Conservation (phyloP, 176 grass and related monocot species). For the Juncus inflexus region DNA sequence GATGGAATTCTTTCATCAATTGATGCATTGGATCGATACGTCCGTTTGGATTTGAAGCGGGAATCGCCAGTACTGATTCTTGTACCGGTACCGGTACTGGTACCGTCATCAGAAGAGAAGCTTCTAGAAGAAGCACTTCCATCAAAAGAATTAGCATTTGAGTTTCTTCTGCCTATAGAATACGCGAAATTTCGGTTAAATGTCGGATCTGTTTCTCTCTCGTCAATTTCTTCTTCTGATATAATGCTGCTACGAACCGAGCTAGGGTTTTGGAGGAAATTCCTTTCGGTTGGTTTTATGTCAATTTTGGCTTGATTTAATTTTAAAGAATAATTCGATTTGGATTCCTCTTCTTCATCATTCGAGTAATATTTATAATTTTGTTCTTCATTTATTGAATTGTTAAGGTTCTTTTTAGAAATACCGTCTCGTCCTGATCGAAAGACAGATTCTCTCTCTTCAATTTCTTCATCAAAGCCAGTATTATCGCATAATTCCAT, state of each 20-base stretch:
- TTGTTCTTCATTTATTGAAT: background rate
- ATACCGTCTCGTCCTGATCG: background rate
- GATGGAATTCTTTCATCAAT: background rate
- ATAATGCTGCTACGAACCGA: conserved; percentile 1
- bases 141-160: conserved; percentile 25
- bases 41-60: conserved; percentile 20
- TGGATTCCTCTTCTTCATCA: background rate
- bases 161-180: conserved; percentile 19
- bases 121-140: conserved; percentile 34
- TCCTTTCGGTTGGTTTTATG: background rate
- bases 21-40: background rate
- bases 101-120: conserved; percentile 27
- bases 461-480: background rate
- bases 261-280: background rate
- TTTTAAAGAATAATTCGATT: background rate
- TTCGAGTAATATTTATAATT: too few relatives aligned
- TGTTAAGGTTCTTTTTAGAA: background rate
- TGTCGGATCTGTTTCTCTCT: background rate
- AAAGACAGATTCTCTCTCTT: conserved; percentile 4
- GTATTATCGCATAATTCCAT: background rate
- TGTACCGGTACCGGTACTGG: conserved; percentile 7
- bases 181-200: background rate
- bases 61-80: background rate
- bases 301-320: conserved; percentile 1
- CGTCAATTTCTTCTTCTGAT: conserved; percentile 25